Base-by-base conservation (phyloP, 2,329 filamentous ascomycete species). In the Cladophialophora chaetospira region DNA sequence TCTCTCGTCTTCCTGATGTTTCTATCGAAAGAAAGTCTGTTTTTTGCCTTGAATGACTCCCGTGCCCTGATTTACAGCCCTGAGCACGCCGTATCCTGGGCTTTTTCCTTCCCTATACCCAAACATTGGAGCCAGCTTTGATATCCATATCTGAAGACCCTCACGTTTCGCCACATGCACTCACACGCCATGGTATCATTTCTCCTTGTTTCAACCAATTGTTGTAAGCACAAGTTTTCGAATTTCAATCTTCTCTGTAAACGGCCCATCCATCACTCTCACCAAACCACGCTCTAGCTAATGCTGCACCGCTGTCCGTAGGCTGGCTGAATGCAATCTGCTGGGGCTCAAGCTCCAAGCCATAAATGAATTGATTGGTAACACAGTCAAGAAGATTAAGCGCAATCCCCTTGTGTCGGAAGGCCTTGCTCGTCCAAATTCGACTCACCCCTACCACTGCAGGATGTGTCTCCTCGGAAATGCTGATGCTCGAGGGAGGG, bases 311-410 rank as follows among this genome's bases (percentile, higher is more conserved):
- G 65, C 79, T 81, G 63, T 81, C 80, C 0, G 85, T 88, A n/a
- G 84, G 84, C 65, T 86, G 83, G 64, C 83, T 86, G 71, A 88
- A 87, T 2, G 84, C 84, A 35, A 87, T 74, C 65, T 78, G 69
- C 9, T 76, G 73, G 67, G 82, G 84, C 15, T 77, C 73, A 45
- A 85, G 75, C 35, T 77, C 76, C 69, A 82, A 73, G 2, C 79
- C 79, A 58, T 82, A 80, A 51, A 83, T 75, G 65, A 84, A 84
- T 64, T 80, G 77, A 55, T 72, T 75, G 53, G 79, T 73, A 21
- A 81, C 80, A 53, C 75, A 78, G 57, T 87, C 81, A 15, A 87
- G 69, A 43, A 88, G 70, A 53, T 77, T 75, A 50, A 77, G 77
- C 3, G 83, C 85, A 50, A 86, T 78, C 6, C 83, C 82, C 62